Evolutionary conservation across 352 stramenopile species (phyloP).

Genomic region (Phytophthora citricola): DNA sequence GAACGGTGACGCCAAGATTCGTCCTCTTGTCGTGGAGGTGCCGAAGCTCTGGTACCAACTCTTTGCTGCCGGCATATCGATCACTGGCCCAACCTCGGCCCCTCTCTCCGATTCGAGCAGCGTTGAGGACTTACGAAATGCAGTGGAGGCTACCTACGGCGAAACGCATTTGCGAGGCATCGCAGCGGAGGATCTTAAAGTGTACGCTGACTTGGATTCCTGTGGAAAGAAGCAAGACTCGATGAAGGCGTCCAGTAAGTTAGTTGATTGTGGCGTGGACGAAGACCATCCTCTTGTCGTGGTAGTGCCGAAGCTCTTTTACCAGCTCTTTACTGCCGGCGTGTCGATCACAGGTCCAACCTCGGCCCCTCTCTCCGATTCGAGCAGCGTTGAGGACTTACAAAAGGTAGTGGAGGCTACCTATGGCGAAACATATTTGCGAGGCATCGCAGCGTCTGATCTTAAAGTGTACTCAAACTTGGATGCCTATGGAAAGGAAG

Average conservation of each 20-base stretch:
- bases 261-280: too few species aligned
- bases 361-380: neutral
- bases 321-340: neutral
- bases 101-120: neutral
- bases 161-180: neutral
- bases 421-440: neutral
- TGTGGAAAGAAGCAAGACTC: too few species aligned
- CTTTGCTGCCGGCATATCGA: neutral
- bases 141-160: neutral
- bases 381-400: neutral
- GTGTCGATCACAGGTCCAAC: neutral
- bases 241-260: too few species aligned
- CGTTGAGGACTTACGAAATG: neutral
- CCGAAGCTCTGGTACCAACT: neutral
- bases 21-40: neutral
- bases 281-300: neutral
- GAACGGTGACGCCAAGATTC: neutral
- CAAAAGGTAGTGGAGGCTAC: neutral
- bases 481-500: neutral
- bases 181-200: neutral
- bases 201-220: neutral
- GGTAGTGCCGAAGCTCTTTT: neutral
- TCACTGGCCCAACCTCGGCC: neutral
- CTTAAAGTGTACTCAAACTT: neutral
- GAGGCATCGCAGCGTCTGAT: neutral